These are phyloP conservation scores for Clavulina sp. DNA, from an alignment of 768 basidiomycete species.

Conservation along the genomic window DNA sequence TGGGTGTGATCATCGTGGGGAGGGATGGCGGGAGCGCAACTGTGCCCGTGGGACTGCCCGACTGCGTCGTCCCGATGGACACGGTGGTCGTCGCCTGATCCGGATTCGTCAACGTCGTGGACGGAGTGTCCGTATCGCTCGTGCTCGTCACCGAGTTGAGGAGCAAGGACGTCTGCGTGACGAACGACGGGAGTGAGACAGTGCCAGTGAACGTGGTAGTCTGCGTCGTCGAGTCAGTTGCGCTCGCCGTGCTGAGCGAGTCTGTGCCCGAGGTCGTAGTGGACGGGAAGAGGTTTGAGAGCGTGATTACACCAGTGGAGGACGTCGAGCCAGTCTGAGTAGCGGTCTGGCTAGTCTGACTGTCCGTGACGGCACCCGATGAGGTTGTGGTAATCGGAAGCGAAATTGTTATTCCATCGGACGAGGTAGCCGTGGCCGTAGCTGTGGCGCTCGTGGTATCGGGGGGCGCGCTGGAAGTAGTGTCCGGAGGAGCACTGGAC, in stretches of 20 bases:
- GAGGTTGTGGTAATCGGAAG: background rate
- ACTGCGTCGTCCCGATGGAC: background rate
- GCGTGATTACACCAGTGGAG: background rate
- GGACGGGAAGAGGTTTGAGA: background rate
- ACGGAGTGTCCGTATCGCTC: conserved; percentile 4
- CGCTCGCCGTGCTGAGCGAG: background rate
- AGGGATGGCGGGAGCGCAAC: conserved; percentile 15
- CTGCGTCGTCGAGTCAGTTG: background rate
- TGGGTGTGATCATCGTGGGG: conserved; percentile 15
- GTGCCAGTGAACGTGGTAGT: conserved; percentile 6
- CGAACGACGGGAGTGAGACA: conserved; percentile 48
- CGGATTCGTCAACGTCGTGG: conserved; percentile 18
- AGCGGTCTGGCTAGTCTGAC: background rate
- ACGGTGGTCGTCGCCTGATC: conserved; percentile 12
- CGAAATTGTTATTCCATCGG: background rate
- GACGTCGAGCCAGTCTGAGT: background rate
- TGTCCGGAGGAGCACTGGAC: no score
- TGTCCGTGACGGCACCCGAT: background rate
- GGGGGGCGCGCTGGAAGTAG: no score
- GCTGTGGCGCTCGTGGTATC: no score
- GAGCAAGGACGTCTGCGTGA: conserved; percentile 15
- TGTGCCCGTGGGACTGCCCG: conserved; percentile 1
- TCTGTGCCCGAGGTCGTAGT: background rate
- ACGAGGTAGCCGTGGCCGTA: no score
- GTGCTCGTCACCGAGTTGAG: background rate